These are phyloP conservation scores for Nematodospora anomalae DNA, from an alignment of 1,139 yeast genomes.

Conservation along the genomic window DNA sequence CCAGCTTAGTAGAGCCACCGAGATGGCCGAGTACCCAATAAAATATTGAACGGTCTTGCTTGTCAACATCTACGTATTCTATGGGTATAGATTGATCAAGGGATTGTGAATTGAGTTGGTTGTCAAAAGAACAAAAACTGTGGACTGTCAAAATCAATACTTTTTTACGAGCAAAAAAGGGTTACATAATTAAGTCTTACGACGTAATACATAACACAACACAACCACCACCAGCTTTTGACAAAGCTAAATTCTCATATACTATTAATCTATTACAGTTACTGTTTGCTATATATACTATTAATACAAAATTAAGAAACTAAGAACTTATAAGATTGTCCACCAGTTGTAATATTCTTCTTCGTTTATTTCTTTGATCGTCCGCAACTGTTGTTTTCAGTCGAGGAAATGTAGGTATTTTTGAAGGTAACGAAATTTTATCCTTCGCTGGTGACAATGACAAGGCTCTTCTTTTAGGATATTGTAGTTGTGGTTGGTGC, in stretches of 20 bases:
- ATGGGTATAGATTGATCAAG: too few relatives aligned
- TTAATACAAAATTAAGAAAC: constrained; percentile 1
- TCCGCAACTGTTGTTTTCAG: constrained; percentile 6
- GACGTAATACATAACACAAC: too few relatives aligned
- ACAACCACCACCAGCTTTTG: too few relatives aligned
- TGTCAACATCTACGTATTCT: constrained; percentile 6
- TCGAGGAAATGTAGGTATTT: constrained; percentile 12
- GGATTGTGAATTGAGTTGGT: too few relatives aligned
- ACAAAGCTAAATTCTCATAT: too few relatives aligned
- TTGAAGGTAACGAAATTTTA: constrained; percentile 9
- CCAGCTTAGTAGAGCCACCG: constrained; percentile 27
- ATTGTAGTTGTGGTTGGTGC: not conserved
- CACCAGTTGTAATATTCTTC: constrained; percentile 10
- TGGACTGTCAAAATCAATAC: not conserved
- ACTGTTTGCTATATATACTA: not conserved
- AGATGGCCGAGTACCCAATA: constrained; percentile 25
- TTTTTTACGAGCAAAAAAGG: not conserved
- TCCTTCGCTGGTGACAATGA: not conserved
- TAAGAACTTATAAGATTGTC: constrained; percentile 4
- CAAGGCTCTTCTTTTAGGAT: not conserved
- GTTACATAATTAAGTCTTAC: too few relatives aligned
- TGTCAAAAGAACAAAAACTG: not conserved
- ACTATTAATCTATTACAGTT: not conserved
- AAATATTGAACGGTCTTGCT: constrained; percentile 21
- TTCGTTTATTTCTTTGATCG: constrained; percentile 6